Conservation (phyloP, 495 filamentous ascomycete genomes). For the Aspergillus sparsus region DNA sequence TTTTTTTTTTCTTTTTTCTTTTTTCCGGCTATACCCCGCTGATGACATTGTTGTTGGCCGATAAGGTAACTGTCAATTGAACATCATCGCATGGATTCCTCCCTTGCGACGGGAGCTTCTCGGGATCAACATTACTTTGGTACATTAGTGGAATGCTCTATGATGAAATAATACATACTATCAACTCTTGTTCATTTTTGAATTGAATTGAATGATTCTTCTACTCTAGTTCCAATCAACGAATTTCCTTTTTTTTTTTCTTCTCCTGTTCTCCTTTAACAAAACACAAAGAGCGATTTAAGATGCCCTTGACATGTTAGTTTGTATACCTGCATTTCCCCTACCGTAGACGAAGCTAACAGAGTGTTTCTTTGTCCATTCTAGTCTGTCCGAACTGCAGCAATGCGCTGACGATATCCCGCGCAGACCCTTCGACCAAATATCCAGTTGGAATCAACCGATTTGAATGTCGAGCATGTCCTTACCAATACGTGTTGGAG, state of each 20-base stretch:
- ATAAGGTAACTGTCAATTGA: constrained; percentile 20
- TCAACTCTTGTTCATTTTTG: too few species aligned
- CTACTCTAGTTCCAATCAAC: constrained; percentile 2
- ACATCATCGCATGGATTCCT: constrained; percentile 12
- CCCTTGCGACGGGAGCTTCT: constrained; percentile 20
- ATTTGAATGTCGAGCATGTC: constrained; percentile 91
- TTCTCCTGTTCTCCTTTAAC: neutral
- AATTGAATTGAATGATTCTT: constrained; percentile 10
- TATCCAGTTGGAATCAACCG: constrained; percentile 61
- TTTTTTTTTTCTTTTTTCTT: constrained; percentile 24
- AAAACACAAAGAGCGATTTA: neutral
- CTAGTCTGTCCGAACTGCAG: constrained; percentile 90
- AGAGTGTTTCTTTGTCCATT: constrained; percentile 3
- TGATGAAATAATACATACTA: constrained; percentile 10
- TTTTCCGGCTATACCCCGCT: constrained; percentile 9
- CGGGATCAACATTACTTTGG: neutral
- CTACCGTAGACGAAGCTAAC: constrained; percentile 19
- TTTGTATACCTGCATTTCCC: constrained; percentile 1
- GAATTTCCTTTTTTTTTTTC: neutral
- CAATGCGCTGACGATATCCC: constrained; percentile 78
- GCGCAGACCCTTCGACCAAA: constrained; percentile 50
- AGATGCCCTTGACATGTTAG: constrained; percentile 49
- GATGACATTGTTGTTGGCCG: constrained; percentile 11
- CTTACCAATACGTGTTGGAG: constrained; percentile 78
- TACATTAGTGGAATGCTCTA: constrained; percentile 6